A percentile compares a stretch with the other conserved stretches of the same genome.
These are phyloP conservation scores for Oropetium thomaeum DNA, from an alignment of 176 grass and related monocot species.

Conservation along the genomic window DNA sequence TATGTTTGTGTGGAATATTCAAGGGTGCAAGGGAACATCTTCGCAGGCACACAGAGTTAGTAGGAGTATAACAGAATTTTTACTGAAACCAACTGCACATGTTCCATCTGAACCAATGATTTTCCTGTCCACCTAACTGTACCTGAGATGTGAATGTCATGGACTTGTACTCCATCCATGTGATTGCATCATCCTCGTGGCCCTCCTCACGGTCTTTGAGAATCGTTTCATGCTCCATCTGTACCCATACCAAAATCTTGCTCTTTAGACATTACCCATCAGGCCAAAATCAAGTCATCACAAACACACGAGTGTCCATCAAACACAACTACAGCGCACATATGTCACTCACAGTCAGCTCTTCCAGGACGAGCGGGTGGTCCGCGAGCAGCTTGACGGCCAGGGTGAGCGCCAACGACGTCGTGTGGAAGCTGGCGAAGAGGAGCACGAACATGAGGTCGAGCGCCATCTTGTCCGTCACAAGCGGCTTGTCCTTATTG, in stretches of 20 bases:
- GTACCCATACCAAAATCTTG: too few species aligned
- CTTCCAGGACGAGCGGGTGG: conserved; percentile 37
- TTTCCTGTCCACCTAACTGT: background rate
- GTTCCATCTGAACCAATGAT: background rate
- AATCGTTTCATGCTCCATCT: conserved; percentile 50
- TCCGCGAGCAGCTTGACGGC: conserved; percentile 56
- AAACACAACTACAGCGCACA: too few species aligned
- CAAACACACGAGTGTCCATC: background rate
- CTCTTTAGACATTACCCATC: too few species aligned
- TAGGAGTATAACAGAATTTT: background rate
- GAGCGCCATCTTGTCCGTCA: conserved; percentile 48
- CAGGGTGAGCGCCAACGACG: conserved; percentile 55
- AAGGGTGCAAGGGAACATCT: background rate
- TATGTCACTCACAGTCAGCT: conserved; percentile 36
- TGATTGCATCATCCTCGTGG: conserved; percentile 7
- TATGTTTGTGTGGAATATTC: background rate
- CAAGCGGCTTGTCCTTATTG: conserved; percentile 40
- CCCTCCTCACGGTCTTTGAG: conserved; percentile 8
- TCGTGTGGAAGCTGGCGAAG: conserved; percentile 64
- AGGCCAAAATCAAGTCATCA: background rate
- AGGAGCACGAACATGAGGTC: conserved; percentile 58
- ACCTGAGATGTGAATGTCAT: conserved; percentile 55
- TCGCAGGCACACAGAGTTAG: too few species aligned
- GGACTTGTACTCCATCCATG: conserved; percentile 58
- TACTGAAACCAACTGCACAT: background rate